These are phyloP conservation scores for Graphilbum ipis-grandicollis DNA, from an alignment of 2,329 filamentous ascomycete genomes.

Conservation along the genomic window DNA sequence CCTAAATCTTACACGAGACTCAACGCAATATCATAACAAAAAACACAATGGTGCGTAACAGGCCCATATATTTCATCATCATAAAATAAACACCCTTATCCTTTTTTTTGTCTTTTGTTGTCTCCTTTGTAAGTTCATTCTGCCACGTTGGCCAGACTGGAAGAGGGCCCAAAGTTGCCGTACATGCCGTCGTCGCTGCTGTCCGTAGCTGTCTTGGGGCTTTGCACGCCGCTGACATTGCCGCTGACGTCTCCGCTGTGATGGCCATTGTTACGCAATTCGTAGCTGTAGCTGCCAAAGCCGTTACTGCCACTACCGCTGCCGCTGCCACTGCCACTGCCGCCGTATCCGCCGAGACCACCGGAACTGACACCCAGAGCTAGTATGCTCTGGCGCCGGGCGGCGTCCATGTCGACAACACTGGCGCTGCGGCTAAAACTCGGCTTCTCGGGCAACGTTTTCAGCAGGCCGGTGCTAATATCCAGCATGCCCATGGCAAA, in stretches of 20 bases:
- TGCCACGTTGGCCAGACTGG: slow-evolving; percentile 14
- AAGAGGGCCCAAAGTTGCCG: slow-evolving; percentile 18
- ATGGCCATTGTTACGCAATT: no score
- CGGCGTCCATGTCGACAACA: slow-evolving; percentile 25
- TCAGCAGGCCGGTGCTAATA: slow-evolving; percentile 50
- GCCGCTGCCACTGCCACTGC: slow-evolving; percentile 10
- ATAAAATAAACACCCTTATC: neutral
- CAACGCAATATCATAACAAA: no score
- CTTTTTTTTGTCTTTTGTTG: no score
- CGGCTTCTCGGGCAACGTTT: slow-evolving; percentile 55
- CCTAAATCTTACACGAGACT: no score
- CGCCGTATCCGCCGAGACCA: slow-evolving; percentile 3
- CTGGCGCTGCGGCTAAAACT: slow-evolving; percentile 40
- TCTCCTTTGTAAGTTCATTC: slow-evolving; percentile 4
- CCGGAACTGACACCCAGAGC: slow-evolving; percentile 5
- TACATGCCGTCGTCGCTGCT: slow-evolving; percentile 41
- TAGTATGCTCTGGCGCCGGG: slow-evolving; percentile 9
- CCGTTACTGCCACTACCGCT: slow-evolving; percentile 13
- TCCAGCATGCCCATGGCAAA: slow-evolving; percentile 69
- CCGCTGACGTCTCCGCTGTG: slow-evolving; percentile 26
- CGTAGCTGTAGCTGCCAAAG: slow-evolving; percentile 9
- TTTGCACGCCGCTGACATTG: slow-evolving; percentile 32
- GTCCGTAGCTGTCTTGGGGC: slow-evolving; percentile 28
- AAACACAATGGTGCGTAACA: neutral
- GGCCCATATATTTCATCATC: neutral